phyloP scores from a whole-genome alignment of 257 asterid species.

The Petrea volubilis region DNA sequence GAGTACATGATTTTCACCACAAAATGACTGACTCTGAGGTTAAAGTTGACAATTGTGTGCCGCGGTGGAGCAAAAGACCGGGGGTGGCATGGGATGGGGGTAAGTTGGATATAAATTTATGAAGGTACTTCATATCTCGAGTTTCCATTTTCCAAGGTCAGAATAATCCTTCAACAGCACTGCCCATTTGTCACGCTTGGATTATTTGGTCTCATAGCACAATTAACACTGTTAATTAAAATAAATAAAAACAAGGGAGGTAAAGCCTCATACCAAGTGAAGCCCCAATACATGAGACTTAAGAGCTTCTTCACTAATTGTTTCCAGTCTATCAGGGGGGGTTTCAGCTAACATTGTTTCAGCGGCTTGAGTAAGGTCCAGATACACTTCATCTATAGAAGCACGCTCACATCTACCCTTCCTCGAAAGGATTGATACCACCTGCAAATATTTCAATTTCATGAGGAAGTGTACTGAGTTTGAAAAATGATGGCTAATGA shows the following conservation, averaged over 20 bases:
- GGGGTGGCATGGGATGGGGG: neutral
- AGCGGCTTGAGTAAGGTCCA: slow-evolving; percentile 94
- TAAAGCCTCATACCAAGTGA: slow-evolving; percentile 47
- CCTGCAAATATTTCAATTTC: slow-evolving; percentile 46
- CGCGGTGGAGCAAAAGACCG: too few species aligned
- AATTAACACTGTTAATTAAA: neutral
- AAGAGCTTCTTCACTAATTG: slow-evolving; percentile 69
- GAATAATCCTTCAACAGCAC: neutral
- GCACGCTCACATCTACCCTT: slow-evolving; percentile 95
- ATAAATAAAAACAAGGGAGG: neutral
- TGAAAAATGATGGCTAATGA: slow-evolving; percentile 9
- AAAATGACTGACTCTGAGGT: neutral
- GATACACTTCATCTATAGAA: slow-evolving; percentile 96
- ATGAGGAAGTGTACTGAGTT: slow-evolving; percentile 15
- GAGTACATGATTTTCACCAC: neutral
- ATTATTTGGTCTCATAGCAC: slow-evolving; percentile 3
- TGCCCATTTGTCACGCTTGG: neutral
- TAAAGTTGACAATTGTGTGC: neutral
- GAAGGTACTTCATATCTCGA: neutral
- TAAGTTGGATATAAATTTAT: neutral
- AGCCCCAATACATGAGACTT: slow-evolving; percentile 87
- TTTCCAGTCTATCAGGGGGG: slow-evolving; percentile 52
- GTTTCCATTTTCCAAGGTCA: neutral
- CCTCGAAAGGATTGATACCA: slow-evolving; percentile 80
- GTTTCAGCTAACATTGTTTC: slow-evolving; percentile 69